Percentiles rank a stretch among this genome's conserved stretches.
Conservation (phyloP, 78 protist genomes). For the Dictyostelium firmibasis region DNA sequence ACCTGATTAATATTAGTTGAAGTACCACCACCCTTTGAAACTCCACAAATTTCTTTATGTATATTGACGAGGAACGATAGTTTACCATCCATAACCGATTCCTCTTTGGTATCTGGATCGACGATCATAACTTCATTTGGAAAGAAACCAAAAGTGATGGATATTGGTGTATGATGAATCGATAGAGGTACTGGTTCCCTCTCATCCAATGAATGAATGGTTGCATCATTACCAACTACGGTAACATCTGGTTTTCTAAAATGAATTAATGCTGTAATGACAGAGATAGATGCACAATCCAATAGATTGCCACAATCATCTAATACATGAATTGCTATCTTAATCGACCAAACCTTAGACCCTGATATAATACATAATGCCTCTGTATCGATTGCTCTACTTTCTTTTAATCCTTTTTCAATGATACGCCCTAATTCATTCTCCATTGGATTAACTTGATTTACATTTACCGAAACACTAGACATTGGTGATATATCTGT, state of each 20-base stretch:
- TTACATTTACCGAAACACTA: constrained; percentile 27
- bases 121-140: constrained; percentile 56
- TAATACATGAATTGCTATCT: constrained; percentile 56
- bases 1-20: constrained; percentile 61
- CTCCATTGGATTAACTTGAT: constrained; percentile 16
- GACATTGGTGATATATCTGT: constrained; percentile 85
- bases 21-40: constrained; percentile 88
- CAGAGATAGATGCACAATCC: constrained; percentile 83
- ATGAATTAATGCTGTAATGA: constrained; percentile 85
- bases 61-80: constrained; percentile 86
- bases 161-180: constrained; percentile 90
- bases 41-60: constrained; percentile 86
- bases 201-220: constrained; percentile 83
- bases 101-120: constrained; percentile 87
- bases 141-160: constrained; percentile 87
- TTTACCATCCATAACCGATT: constrained; percentile 69
- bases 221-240: constrained; percentile 79
- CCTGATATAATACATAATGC: constrained; percentile 87
- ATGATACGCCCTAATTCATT: constrained; percentile 80
- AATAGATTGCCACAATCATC: constrained; percentile 89
- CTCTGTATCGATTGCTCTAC: constrained; percentile 90
- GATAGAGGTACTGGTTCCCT: constrained; percentile 90
- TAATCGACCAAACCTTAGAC: constrained; percentile 68
- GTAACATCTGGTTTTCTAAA: constrained; percentile 88
- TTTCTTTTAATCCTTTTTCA: constrained; percentile 84